Evolutionary conservation across 176 grass and related monocot genomes (phyloP).

Genomic region (Aegilops longissima): DNA sequence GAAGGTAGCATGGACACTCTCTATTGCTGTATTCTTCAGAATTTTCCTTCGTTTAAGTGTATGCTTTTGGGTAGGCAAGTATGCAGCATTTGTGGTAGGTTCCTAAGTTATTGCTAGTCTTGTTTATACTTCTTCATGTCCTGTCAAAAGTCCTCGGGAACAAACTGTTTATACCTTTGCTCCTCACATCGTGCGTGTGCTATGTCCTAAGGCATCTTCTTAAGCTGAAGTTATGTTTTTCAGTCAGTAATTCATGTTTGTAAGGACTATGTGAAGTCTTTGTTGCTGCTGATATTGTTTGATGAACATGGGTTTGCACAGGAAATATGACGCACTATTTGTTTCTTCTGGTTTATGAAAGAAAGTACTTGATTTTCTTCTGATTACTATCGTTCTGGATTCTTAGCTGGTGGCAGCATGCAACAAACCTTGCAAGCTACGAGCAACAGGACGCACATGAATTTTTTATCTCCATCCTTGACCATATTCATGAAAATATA

Average conservation of each 20-base stretch:
- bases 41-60: background rate
- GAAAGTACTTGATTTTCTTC: slow-evolving; percentile 27
- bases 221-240: background rate
- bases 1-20: slow-evolving; percentile 1
- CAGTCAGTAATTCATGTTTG: background rate
- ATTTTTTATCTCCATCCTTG: slow-evolving; percentile 98
- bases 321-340: background rate
- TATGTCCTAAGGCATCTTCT: background rate
- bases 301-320: background rate
- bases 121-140: background rate
- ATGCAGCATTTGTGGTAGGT: background rate
- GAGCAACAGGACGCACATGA: slow-evolving; percentile 98
- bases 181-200: background rate
- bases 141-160: background rate
- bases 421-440: slow-evolving; percentile 92
- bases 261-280: background rate
- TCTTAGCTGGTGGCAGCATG: slow-evolving; percentile 91
- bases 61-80: background rate
- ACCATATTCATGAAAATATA: slow-evolving; percentile 97
- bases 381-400: slow-evolving; percentile 48
- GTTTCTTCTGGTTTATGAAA: slow-evolving; percentile 16
- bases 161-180: background rate
- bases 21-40: background rate
- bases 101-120: background rate
- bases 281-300: slow-evolving; percentile 12